A percentile compares a stretch with the other conserved stretches of the same genome.
phyloP scores from a whole-genome alignment of 192 early-diverging fungal genomes.

The Backusella parvicylindrica region DNA sequence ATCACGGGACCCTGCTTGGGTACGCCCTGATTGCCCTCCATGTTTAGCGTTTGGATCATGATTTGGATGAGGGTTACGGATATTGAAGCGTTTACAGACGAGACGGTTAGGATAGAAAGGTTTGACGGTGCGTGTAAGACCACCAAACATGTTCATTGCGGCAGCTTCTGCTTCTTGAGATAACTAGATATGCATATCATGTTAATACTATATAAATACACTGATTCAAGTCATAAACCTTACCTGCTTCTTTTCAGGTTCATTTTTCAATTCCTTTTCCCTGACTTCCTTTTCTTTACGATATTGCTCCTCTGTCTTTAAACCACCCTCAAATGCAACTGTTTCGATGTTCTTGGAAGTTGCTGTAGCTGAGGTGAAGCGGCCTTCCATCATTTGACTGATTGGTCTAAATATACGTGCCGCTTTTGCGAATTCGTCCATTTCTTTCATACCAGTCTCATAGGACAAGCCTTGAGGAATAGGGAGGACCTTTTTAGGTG shows the following conservation, averaged over 20 bases:
- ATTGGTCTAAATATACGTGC: slow-evolving; percentile 74
- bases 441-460: slow-evolving; percentile 54
- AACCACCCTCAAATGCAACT: slow-evolving; percentile 36
- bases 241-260: slow-evolving; percentile 18
- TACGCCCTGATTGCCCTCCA: slow-evolving; percentile 25
- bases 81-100: slow-evolving; percentile 76
- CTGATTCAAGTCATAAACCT: not conserved
- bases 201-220: not conserved
- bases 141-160: slow-evolving; percentile 67
- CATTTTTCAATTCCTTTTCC: not conserved
- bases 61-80: slow-evolving; percentile 69
- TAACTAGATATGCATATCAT: slow-evolving; percentile 8
- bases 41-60: slow-evolving; percentile 28
- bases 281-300: slow-evolving; percentile 18
- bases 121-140: slow-evolving; percentile 48
- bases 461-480: slow-evolving; percentile 40
- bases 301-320: slow-evolving; percentile 36
- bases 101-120: slow-evolving; percentile 66
- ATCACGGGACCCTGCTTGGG: slow-evolving; percentile 34
- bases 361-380: slow-evolving; percentile 59
- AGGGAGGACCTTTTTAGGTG: not conserved
- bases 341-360: slow-evolving; percentile 19
- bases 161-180: slow-evolving; percentile 45
- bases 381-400: slow-evolving; percentile 61
- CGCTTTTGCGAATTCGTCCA: slow-evolving; percentile 72